phyloP scores from a whole-genome alignment of 129 eudicot species.

The Artemisia tridentata region DNA sequence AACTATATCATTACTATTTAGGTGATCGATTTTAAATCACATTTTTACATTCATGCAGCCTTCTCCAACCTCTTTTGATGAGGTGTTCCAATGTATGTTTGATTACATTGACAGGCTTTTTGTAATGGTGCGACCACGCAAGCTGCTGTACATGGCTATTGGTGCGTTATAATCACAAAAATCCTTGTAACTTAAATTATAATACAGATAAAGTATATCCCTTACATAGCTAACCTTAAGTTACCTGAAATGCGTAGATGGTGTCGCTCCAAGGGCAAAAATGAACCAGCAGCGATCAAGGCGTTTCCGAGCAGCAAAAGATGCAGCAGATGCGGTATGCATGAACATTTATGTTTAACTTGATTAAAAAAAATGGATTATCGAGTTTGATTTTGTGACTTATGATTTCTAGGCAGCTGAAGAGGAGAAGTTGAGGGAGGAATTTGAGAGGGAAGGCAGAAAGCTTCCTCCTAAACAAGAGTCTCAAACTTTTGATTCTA shows the following conservation, averaged over 20 bases:
- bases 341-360: too few relatives aligned
- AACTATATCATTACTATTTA: too few relatives aligned
- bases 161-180: conserved; percentile 44
- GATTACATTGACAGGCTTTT: conserved; percentile 85
- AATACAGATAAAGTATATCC: background rate
- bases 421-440: conserved; percentile 66
- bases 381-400: conserved; percentile 48
- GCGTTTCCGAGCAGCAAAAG: conserved; percentile 91
- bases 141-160: conserved; percentile 77
- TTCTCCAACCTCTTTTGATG: conserved; percentile 74
- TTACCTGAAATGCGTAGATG: conserved; percentile 48
- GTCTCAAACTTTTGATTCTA: conserved; percentile 74
- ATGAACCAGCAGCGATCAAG: conserved; percentile 94
- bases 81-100: conserved; percentile 78
- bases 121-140: conserved; percentile 80
- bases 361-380: background rate
- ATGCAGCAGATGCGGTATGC: conserved; percentile 84
- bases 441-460: conserved; percentile 78
- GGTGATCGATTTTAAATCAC: too few relatives aligned
- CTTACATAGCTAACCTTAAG: background rate
- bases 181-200: conserved; percentile 3
- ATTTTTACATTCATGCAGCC: conserved; percentile 49
- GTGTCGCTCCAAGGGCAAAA: conserved; percentile 95
- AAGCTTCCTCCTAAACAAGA: conserved; percentile 71
- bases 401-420: conserved; percentile 63